Base-by-base conservation (phyloP, 768 basidiomycete genomes). In the Stropharia rugosoannulata region DNA sequence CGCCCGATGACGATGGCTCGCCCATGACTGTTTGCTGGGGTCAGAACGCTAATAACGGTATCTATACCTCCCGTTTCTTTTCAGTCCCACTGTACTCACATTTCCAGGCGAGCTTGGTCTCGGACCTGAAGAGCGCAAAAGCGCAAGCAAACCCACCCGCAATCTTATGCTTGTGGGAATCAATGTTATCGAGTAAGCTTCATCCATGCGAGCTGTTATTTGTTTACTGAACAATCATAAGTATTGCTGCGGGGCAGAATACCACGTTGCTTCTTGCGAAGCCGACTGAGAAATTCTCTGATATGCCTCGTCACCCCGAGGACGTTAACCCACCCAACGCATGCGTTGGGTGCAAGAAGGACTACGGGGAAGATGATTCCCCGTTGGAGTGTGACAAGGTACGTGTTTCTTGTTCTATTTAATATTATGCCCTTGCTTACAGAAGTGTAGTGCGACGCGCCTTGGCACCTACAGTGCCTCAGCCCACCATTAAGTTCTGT, bases 381-480 rank as follows among this genome's bases (percentile, higher is more conserved):
- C 86, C 86, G 15, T 74, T 98, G 40, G 94, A 91, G 65, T 98
- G 95, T 64, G 95, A 98, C 68, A 95, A 94, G 83, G 93, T 90
- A 51, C 15, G 59, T 37, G 42, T 49, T 29, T 44, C 46, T 11
- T 49, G 10, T 27, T 42, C 66, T 54, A 32, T 16, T n/a, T 54
- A 25, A 19, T 6, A 22, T 22, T 22, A 22, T 45, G 9, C 18
- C 32, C 49, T 16, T 32, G 5, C 29, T 32, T 7, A 32, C 29
- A 32, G 29, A 4, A 32, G 29, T 32, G 29, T 58, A 96, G 90
- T 98, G 95, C 66, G 95, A 98, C 66, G 78, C 81, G 41, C 91
- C 93, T 1, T 96, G 89, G 69, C 95, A 98, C 69, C 76, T 90
- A 12, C 77, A 77, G 11, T 98, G 95, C 69, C 81, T 95, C 43